Percentiles rank a stretch among this genome's conserved stretches.
Conservation (phyloP, 441 rosid species). For the Viola pubescens region DNA sequence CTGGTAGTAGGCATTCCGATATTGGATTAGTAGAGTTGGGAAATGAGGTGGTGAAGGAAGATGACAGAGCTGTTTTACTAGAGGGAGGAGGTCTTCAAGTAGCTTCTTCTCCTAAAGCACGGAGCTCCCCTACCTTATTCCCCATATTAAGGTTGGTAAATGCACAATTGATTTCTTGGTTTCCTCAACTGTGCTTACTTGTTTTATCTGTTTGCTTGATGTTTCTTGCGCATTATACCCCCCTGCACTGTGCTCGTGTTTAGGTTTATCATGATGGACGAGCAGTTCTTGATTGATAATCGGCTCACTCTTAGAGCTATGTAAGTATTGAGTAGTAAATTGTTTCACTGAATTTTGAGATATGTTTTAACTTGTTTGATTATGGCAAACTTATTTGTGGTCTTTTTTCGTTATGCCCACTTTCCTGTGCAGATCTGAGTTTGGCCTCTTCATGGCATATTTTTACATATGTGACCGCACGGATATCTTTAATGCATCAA, state of each 20-base stretch:
- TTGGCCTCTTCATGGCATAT: slow-evolving; percentile 60
- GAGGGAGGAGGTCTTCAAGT: slow-evolving; percentile 80
- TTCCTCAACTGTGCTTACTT: neutral
- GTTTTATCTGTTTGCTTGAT: neutral
- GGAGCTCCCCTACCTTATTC: slow-evolving; percentile 44
- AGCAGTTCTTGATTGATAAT: slow-evolving; percentile 79
- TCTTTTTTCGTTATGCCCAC: slow-evolving; percentile 4
- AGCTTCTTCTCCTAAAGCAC: slow-evolving; percentile 57
- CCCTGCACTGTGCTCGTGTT: slow-evolving; percentile 7
- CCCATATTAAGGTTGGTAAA: slow-evolving; percentile 55
- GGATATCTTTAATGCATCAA: slow-evolving; percentile 54
- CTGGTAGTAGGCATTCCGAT: slow-evolving; percentile 80
- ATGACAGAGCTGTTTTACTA: slow-evolving; percentile 68
- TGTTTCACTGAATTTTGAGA: slow-evolving; percentile 4
- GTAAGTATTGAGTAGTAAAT: slow-evolving; percentile 32
- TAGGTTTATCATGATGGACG: slow-evolving; percentile 85
- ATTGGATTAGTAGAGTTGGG: slow-evolving; percentile 61
- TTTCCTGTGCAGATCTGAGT: slow-evolving; percentile 63
- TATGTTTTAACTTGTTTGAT: neutral
- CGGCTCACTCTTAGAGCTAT: slow-evolving; percentile 76
- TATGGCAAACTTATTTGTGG: neutral
- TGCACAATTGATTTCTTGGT: slow-evolving; percentile 18
- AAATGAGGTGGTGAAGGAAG: slow-evolving; percentile 52
- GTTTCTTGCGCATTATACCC: neutral
- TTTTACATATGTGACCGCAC: slow-evolving; percentile 86